These are phyloP conservation scores for Fusarium pseudonygamai DNA, from an alignment of 2,329 filamentous ascomycete species.

Conservation along the genomic window DNA sequence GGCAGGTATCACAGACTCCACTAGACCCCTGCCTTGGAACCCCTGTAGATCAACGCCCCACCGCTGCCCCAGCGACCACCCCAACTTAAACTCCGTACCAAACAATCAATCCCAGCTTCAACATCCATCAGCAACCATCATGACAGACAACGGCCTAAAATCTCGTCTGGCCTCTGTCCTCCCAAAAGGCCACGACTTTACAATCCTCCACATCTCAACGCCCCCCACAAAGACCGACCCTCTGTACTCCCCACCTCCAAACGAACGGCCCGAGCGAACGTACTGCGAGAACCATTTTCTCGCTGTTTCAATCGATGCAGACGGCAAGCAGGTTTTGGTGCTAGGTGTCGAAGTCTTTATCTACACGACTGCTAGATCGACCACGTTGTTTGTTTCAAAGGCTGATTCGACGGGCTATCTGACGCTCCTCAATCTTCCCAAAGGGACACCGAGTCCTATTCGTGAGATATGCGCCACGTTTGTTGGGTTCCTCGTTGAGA, in stretches of 20 bases:
- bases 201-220: slow-evolving; percentile 87
- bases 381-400: slow-evolving; percentile 94
- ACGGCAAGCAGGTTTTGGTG: slow-evolving; percentile 68
- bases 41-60: slow-evolving; percentile 12
- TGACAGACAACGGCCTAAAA: slow-evolving; percentile 21
- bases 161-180: slow-evolving; percentile 58
- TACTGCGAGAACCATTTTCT: slow-evolving; percentile 87
- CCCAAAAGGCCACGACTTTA: slow-evolving; percentile 67
- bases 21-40: slow-evolving; percentile 1
- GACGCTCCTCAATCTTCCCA: slow-evolving; percentile 70
- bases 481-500: slow-evolving; percentile 76
- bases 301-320: slow-evolving; percentile 58
- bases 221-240: slow-evolving; percentile 78
- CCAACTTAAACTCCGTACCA: slow-evolving; percentile 18
- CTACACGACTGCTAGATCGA: slow-evolving; percentile 82
- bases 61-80: slow-evolving; percentile 30
- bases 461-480: slow-evolving; percentile 79
- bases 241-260: slow-evolving; percentile 82
- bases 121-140: slow-evolving; percentile 14
- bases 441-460: slow-evolving; percentile 75
- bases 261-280: slow-evolving; percentile 77
- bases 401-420: slow-evolving; percentile 95
- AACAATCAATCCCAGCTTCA: background rate
- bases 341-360: slow-evolving; percentile 89
- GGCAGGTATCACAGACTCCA: background rate